Evolutionary conservation across 2,329 filamentous ascomycete species (phyloP).

Genomic region (Diaporthe batatas): DNA sequence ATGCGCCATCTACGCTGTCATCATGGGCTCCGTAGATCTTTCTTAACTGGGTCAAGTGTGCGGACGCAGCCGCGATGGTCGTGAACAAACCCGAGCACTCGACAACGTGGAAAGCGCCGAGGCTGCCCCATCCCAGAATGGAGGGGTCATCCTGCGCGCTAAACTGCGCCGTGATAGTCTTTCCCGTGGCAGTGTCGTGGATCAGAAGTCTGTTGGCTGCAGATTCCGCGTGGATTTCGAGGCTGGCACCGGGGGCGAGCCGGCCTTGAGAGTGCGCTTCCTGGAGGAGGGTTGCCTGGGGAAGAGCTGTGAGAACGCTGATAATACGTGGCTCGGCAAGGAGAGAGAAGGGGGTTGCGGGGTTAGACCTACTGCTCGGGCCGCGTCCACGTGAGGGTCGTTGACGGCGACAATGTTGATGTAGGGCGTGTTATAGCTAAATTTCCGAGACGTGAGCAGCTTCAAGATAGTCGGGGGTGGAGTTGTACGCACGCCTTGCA

Average conservation of each 20-base stretch:
- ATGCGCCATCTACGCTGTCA: neutral
- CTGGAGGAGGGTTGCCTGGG: conserved; percentile 18
- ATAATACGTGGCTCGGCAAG: neutral
- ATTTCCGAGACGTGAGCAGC: neutral
- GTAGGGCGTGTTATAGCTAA: conserved; percentile 10
- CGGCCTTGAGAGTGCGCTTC: conserved; percentile 10
- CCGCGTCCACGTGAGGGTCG: conserved; percentile 8
- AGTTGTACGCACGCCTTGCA: conserved; percentile 19
- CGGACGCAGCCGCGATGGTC: conserved; percentile 5
- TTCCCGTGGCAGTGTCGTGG: neutral
- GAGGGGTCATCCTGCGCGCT: conserved; percentile 15
- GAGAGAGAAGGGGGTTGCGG: neutral
- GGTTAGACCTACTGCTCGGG: conserved; percentile 14
- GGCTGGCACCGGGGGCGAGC: neutral
- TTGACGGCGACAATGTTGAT: conserved; percentile 10
- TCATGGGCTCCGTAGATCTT: neutral
- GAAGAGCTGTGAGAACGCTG: neutral
- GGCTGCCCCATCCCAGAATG: conserved; percentile 9
- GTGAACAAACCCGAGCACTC: conserved; percentile 22
- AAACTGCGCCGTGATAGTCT: conserved; percentile 4
- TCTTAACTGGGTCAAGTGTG: neutral
- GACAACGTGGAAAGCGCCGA: conserved; percentile 4
- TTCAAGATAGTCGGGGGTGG: conserved; percentile 3
- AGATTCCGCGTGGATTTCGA: conserved; percentile 7
- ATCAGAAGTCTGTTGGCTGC: conserved; percentile 5